These are phyloP conservation scores for Fonsecaea nubica DNA, from an alignment of 2,329 filamentous ascomycete genomes.

Conservation along the genomic window DNA sequence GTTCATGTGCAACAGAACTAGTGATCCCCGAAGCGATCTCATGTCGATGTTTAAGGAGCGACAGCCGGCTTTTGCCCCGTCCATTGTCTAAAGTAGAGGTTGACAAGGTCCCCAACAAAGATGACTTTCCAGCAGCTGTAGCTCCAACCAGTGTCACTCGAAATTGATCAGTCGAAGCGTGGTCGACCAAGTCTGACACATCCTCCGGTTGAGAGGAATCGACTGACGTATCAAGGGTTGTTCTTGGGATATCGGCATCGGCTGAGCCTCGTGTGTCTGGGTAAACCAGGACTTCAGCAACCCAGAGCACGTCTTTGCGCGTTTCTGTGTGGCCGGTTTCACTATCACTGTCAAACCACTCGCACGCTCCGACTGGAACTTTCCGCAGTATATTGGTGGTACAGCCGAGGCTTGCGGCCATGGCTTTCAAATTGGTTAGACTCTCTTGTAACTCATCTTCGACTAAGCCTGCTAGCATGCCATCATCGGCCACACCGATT, in stretches of 20 bases:
- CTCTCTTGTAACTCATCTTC: slow-evolving; percentile 93
- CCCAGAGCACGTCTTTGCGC: slow-evolving; percentile 70
- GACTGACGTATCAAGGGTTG: slow-evolving; percentile 6
- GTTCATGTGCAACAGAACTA: slow-evolving; percentile 90
- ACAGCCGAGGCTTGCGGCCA: slow-evolving; percentile 92
- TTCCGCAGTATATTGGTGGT: slow-evolving; percentile 79
- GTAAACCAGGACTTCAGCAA: slow-evolving; percentile 87
- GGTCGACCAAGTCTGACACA: slow-evolving; percentile 38
- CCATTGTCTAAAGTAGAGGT: slow-evolving; percentile 91
- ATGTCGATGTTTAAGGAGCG: slow-evolving; percentile 88
- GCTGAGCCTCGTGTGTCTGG: slow-evolving; percentile 59
- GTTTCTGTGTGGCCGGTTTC: slow-evolving; percentile 33
- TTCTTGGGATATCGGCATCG: slow-evolving; percentile 12
- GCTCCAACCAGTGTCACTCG: slow-evolving; percentile 87
- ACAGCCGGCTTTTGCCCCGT: slow-evolving; percentile 84
- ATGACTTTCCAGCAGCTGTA: slow-evolving; percentile 91
- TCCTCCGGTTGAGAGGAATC: slow-evolving; percentile 5
- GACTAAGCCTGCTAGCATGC: slow-evolving; percentile 84
- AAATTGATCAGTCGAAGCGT: slow-evolving; percentile 72
- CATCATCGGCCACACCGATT: slow-evolving; percentile 94
- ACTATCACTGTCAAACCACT: slow-evolving; percentile 52
- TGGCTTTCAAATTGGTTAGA: slow-evolving; percentile 79
- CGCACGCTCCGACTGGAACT: slow-evolving; percentile 83
- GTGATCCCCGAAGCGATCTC: slow-evolving; percentile 91
- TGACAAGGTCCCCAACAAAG: slow-evolving; percentile 83